A percentile compares a stretch with the other conserved stretches of the same genome.
phyloP scores from a whole-genome alignment of 148 eudicot species.

The Nepenthes mirabilis region DNA sequence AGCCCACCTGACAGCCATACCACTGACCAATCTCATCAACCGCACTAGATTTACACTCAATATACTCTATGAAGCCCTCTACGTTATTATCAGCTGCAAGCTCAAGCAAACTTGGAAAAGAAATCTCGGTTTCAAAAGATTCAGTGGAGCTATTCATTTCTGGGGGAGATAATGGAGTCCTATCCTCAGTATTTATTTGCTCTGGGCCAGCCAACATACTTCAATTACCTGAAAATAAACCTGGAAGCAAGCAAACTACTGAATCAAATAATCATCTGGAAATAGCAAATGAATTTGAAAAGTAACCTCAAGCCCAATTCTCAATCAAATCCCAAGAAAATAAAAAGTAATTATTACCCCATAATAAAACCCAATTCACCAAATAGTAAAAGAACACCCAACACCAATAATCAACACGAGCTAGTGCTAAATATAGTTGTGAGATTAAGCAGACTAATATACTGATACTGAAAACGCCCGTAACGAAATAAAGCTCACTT shows the following conservation, averaged over 20 bases:
- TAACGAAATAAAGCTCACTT: not conserved
- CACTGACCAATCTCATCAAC: constrained; percentile 39
- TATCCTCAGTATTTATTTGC: constrained; percentile 5
- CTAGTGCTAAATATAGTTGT: too few relatives aligned
- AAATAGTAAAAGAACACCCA: too few relatives aligned
- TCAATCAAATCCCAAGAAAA: not conserved
- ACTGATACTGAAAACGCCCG: too few relatives aligned
- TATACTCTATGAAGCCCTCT: constrained; percentile 21
- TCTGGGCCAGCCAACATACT: constrained; percentile 12
- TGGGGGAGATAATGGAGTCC: constrained; percentile 5
- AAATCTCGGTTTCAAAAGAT: constrained; percentile 12
- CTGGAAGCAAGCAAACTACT: constrained; percentile 8
- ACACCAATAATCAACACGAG: too few relatives aligned
- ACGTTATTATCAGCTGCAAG: constrained; percentile 36
- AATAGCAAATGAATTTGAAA: not conserved
- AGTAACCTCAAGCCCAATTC: not conserved
- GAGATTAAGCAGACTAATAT: too few relatives aligned
- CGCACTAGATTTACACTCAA: constrained; percentile 17
- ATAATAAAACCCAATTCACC: too few relatives aligned
- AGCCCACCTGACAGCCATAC: constrained; percentile 34
- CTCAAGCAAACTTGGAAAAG: constrained; percentile 34
- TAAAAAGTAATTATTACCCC: too few relatives aligned
- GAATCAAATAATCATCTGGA: not conserved
- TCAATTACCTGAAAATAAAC: constrained; percentile 11
- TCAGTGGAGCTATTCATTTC: constrained; percentile 13